Evolutionary conservation across 2,329 filamentous ascomycete genomes (phyloP).

Genomic region (Elsinoe ampelina): DNA sequence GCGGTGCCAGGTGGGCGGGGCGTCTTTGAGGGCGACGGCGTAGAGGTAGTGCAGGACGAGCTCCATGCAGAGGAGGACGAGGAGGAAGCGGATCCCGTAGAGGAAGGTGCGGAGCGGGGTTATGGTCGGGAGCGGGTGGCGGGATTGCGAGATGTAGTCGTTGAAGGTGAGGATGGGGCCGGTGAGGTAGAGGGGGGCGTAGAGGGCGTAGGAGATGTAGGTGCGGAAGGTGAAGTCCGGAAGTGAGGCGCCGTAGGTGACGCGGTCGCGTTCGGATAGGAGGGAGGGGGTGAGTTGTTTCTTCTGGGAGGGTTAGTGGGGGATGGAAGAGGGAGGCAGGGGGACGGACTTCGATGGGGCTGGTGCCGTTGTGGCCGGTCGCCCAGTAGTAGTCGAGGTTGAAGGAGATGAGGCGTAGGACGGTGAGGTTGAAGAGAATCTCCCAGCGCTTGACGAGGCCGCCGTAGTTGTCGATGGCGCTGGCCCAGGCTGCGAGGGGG

Average conservation of each 20-base stretch:
- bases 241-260: constrained; percentile 62
- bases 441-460: constrained; percentile 90
- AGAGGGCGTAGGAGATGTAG: constrained; percentile 81
- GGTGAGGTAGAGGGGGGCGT: constrained; percentile 84
- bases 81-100: constrained; percentile 72
- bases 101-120: constrained; percentile 55
- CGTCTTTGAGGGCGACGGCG: constrained; percentile 81
- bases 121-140: constrained; percentile 63
- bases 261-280: constrained; percentile 80
- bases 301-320: constrained; percentile 70
- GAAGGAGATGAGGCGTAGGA: constrained; percentile 88
- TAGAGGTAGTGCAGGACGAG: constrained; percentile 86
- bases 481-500: constrained; percentile 45
- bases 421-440: constrained; percentile 93
- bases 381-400: constrained; percentile 98
- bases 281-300: constrained; percentile 84
- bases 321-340: background rate
- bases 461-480: constrained; percentile 66
- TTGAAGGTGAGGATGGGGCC: constrained; percentile 97
- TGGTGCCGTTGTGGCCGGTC: constrained; percentile 52
- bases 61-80: constrained; percentile 82
- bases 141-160: constrained; percentile 83
- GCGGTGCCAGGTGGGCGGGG: constrained; percentile 65
- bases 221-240: constrained; percentile 71
- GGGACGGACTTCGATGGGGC: constrained; percentile 67